Base-by-base conservation (phyloP, 345 rosid species). In the Hevea brasiliensis region DNA sequence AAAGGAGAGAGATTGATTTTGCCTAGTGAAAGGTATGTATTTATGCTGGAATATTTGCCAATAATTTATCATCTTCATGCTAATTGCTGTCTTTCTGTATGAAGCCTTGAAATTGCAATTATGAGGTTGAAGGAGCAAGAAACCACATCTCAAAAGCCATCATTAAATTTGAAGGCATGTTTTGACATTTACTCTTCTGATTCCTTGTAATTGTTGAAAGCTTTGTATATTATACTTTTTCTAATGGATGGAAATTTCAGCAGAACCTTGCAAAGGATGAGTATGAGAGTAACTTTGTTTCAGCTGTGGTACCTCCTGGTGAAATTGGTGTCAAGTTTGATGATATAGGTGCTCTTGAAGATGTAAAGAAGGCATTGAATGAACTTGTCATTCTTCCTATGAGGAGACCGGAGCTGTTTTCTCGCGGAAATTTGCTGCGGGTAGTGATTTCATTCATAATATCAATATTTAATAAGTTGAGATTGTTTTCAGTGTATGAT, bases 341-440 rank as follows among this genome's bases (percentile, higher is more conserved):
- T 60, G 98, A 95, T 80, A 70, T 95, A 47, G 99, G 98, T 77
- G 98, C 99, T 56, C 99, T 95, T 27, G 98, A 95, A 82, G 94
- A 90, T 61, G 99, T 95, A 69, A 95, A 95, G 80, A 90, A 82
- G 84, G 88, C 99, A 72, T 72, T 95, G 74, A 84, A 95, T 79
- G 99, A 95, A 82, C 89, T 95, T 59, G 99, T 93, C 67, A 95
- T 95, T 88, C 99, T 95, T 80, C 99, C 99, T 71, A 95, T 95
- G 99, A 75, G 90, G 67, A 91, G 99, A 76, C 98, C 99, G 7
- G 97, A 88, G 78, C 96, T 95, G 61, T 95, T 95, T 79, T 83
- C 96, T 80, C 87, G 63, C 56, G 99, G 99, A 77, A 95, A 92
- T 85, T 84, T 95, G 72, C 79, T 95, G 84, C 89, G 92, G 89